These are phyloP conservation scores for Akanthomyces dipterigenus DNA, from an alignment of 2,329 filamentous ascomycete species.

Conservation along the genomic window DNA sequence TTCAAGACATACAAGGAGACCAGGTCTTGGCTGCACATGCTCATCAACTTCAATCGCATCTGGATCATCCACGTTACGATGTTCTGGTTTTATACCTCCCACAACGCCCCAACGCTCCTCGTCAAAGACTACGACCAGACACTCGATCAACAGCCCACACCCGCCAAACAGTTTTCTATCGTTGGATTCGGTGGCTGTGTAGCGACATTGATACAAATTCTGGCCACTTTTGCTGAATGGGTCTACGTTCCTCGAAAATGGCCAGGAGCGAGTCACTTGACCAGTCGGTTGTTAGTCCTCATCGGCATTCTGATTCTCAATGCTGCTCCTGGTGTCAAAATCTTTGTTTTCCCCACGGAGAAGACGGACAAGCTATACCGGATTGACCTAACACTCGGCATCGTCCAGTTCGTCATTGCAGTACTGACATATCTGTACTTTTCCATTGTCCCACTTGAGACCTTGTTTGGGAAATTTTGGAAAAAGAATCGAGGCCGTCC, in stretches of 20 bases:
- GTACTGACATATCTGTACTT: conserved; percentile 89
- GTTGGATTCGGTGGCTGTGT: conserved; percentile 81
- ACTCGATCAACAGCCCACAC: conserved; percentile 65
- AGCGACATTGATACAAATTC: conserved; percentile 75
- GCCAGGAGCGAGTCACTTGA: conserved; percentile 95
- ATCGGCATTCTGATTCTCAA: conserved; percentile 75
- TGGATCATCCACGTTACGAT: conserved; percentile 93
- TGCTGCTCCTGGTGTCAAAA: conserved; percentile 74
- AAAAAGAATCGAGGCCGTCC: conserved; percentile 62
- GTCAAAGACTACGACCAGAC: conserved; percentile 79
- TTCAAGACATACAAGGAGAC: conserved; percentile 99
- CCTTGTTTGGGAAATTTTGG: conserved; percentile 89
- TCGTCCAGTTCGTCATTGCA: conserved; percentile 90
- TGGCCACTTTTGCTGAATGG: conserved; percentile 91
- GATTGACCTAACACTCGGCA: conserved; percentile 66
- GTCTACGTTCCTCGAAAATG: conserved; percentile 86
- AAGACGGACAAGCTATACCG: conserved; percentile 20
- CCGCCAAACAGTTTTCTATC: conserved; percentile 68
- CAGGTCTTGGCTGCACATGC: conserved; percentile 92
- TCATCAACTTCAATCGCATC: conserved; percentile 99
- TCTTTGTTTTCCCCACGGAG: conserved; percentile 56
- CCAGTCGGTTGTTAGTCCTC: conserved; percentile 80
- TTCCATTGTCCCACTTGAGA: conserved; percentile 87
- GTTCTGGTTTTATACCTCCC: conserved; percentile 96
- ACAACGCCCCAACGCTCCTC: conserved; percentile 82